Base-by-base conservation (phyloP, 768 basidiomycete species). In the Auricularia sp. region DNA sequence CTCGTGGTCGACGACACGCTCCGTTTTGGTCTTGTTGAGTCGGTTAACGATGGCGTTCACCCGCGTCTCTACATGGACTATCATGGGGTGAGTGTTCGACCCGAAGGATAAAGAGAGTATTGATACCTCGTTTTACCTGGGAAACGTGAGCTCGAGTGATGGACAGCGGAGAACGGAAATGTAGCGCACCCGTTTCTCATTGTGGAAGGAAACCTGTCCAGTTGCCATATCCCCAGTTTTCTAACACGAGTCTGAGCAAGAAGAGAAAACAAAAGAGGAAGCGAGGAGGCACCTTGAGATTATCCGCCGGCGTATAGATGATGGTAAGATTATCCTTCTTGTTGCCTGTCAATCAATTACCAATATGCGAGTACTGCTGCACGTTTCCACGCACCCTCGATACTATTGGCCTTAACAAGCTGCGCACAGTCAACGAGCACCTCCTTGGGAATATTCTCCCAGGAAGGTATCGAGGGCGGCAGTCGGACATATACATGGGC, bases 201-300 rank as follows among this genome's bases (percentile, higher is more conserved):
- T 90, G 69, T 98, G 91, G 74, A 99, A 98, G 0, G 93, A 90
- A 0, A 99, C 97, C 71, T 94, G 90, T 0, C 97, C 97, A 3
- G 96, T 88, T 2, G 92, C 94, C 94, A 97, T 98, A 72, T 96
- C 94, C 3, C 96, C 96, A 6, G 90, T 88, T 92, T 99, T 99
- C 92, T 95, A 71, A 21, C 2, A 61, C 61, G 29, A 18, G 36
- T 35, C n/a, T n/a, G 47, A 33, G 24, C 33, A n/a, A 47, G 45
- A 42, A 18, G 21, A 61, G 21, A 3, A 56, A 62, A 14, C 1
- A 14, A 14, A 8, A 2, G 39, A 14, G 39, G 39, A 42, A 2
- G 7, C 5, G 11, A 36, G 24, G 34, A 68, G 77, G 16, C 62
- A 93, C 93, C 85, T 96, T 94, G 65, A 99, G 80, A 73, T 98